Base-by-base conservation (phyloP, 257 asterid genomes). In the Galeopsis tetrahit region DNA sequence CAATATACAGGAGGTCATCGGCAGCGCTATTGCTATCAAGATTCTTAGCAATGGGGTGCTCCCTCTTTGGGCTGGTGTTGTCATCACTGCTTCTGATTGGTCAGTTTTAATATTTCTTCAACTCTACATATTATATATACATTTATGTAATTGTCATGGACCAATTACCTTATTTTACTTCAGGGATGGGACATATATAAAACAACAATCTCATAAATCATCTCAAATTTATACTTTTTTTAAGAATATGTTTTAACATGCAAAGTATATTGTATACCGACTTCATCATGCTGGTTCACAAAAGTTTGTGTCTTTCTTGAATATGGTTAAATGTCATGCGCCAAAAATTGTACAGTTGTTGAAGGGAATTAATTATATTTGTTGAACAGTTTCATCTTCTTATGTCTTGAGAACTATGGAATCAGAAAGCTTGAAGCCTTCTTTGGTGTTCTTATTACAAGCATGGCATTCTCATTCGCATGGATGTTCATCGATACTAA, bases 1-100 rank as follows among this genome's bases (percentile, higher is more conserved):
- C 10, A 91, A 89, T 65, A 87, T 87, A 78, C 96, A 89, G 76
- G 96, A 89, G 83, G 93, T 89, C 6, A 89, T 89, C 38, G 96
- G 96, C 44, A 89, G 96, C 62, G 96, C 93, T 5, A 87, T 89
- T 52, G 96, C 96, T 11, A 87, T 87, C 32, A 80, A 58, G 82
- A 87, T 89, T 67, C 77, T 87, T 17, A 83, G 90, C 76, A 74
- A 73, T 42, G 93, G 93, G 34, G 43, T 75, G 39, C 48, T 89
- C 42, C 93, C 96, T 49, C 87, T 89, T 51, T 87, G 96, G 96
- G 96, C 91, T 36, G 93, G 96, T 31, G 93, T 86, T n/a, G 69
- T 89, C 7, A 80, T 89, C 68, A 89, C 96, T 60, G 93, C 91
- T 51, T 84, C 72, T 67, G 93, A 89, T 82, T 89, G 96, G 96